Evolutionary conservation across 306 rosid species (phyloP), one percentile per base, ranked within the genome.

Genomic region (Medicago lupulina): DNA sequence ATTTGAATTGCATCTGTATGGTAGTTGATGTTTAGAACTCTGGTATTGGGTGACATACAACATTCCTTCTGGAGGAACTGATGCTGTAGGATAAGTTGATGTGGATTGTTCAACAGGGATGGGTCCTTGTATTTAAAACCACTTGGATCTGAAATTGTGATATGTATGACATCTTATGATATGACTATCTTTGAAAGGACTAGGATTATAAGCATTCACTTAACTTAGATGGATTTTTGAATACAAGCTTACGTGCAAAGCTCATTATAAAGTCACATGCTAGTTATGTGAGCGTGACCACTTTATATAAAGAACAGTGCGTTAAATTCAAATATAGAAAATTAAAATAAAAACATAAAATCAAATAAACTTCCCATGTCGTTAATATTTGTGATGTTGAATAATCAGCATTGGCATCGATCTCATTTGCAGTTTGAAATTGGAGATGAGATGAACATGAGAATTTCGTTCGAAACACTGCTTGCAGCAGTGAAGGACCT

Each of bases 381-480:
- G 44, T 46, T 59, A 49, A 55, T 36, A 40, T 62, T 34, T 49
- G 59, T 51, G 51, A 19, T 38, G 51, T 76, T 83, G 71, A 40
- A 68, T 73, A 41, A 76, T 78, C 75, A 72, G 72, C 71, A 82
- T 70, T 73, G 43, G 19, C 12, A 61, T 61, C 6, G 44, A 73
- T 73, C 58, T 74, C 71, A 23, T 76, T 74, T 85, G 89, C 96
- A 93, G 98, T 76, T 71, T 72, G 73, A 49, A 69, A 66, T 80
- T 68, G 87, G 88, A 76, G 85, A 76, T 65, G 83, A 80, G 73
- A 79, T 80, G 79, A 38, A 81, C 60, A 36, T 41, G 75, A 74
- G 76, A 50, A 82, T 80, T 83, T 88, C 91, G 62, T 76, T 85
- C 83, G 96, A 88, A 67, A 90, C 86, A 77, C 64, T 93, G 55